phyloP scores from a whole-genome alignment of 495 filamentous ascomycete species.

The Neurospora sp. region DNA sequence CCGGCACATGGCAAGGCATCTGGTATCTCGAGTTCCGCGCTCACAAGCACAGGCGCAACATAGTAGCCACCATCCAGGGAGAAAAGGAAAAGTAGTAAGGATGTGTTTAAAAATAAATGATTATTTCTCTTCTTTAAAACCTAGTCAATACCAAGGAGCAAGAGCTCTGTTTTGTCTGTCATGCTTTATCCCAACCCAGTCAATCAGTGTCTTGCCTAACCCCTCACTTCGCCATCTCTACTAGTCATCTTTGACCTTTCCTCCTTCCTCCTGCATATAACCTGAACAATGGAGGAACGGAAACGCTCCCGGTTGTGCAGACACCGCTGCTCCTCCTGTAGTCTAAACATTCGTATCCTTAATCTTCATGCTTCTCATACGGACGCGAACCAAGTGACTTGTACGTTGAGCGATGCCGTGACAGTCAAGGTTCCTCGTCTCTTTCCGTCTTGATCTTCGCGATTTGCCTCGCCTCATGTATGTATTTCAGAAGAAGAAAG shows the following conservation, averaged over 20 bases:
- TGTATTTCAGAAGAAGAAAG: neutral
- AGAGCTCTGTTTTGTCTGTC: neutral
- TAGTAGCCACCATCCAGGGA: slow-evolving; percentile 92
- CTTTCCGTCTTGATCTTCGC: neutral
- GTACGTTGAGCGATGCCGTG: neutral
- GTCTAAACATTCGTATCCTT: neutral
- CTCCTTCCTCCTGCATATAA: neutral
- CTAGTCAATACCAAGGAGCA: neutral
- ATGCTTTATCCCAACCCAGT: neutral
- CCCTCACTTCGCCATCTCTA: neutral
- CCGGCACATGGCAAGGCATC: slow-evolving; percentile 67
- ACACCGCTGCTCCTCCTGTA: neutral
- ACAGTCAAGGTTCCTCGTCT: neutral
- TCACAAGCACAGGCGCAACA: slow-evolving; percentile 60
- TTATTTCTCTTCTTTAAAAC: slow-evolving; percentile 6
- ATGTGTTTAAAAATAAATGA: neutral
- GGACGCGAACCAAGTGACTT: neutral
- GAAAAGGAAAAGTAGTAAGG: slow-evolving; percentile 46
- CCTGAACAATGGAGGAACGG: neutral
- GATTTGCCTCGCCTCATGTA: neutral
- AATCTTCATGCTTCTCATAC: neutral
- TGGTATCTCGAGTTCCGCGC: slow-evolving; percentile 92
- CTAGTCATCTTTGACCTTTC: neutral
- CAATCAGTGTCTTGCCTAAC: neutral
- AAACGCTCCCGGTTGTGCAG: neutral